Evolutionary conservation across 2,329 filamentous ascomycete genomes (phyloP), one percentile per base, ranked within the genome.

Genomic region (Epichloe amarillans): DNA sequence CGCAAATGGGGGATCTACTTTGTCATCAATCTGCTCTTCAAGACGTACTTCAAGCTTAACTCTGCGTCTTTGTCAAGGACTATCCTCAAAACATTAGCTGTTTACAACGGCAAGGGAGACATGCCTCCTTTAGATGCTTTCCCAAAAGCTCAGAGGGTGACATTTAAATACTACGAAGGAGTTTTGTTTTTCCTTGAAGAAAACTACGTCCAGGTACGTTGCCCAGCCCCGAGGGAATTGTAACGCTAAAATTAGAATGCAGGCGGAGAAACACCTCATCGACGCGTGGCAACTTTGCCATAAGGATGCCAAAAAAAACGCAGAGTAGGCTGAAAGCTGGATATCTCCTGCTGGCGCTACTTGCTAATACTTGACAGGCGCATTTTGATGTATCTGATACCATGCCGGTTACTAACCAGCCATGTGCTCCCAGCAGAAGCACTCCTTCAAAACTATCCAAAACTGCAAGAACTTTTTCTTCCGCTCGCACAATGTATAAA

Each of bases 1-100:
- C 82, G 93, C 50, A 98, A 97, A 78, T 98, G 93, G 93, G 88
- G 88, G 6, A 86, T 95, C 46, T 98, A 98, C 71, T 90, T 89
- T 66, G 84, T 91, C 57, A 88, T 90, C 62, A 97, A 95, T 63
- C 77, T 98, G 7, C 75, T 96, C 14, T 98, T 98, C 79, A 97
- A 97, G 69, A 97, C 90, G 1, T 96, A 97, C 67, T 98, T 98
- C 73, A 94, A 88, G 72, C 74, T 97, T 55, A 95, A 95, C 69
- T 87, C 86, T 36, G 84, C 94, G 52, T 83, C 82, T n/a, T 73
- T 97, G 19, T 95, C 84, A 17, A 89, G 93, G 64, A 96, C 93
- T 57, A 84, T 97, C 47, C 74, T 98, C 45, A 87, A 84, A 57
- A 89, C 88, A 0, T 75, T 98, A 46, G 77, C 83, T 45, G 90